A percentile compares a stretch with the other conserved stretches of the same genome.
Evolutionary conservation across 148 eudicot genomes (phyloP).

Genomic region (Amaranthus cruentus): DNA sequence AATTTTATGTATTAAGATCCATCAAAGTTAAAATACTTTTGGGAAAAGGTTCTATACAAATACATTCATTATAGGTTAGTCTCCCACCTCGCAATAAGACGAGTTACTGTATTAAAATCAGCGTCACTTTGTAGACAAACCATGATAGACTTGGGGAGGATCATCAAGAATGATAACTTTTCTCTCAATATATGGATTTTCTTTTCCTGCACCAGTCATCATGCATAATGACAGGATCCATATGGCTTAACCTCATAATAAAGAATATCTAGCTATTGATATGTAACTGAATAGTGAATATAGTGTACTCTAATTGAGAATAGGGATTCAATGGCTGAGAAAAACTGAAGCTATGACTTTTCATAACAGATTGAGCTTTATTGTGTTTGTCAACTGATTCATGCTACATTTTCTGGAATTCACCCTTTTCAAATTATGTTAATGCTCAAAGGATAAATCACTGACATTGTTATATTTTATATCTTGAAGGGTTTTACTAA

Average conservation of each 20-base stretch:
- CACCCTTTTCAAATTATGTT: not conserved
- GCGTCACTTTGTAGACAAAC: not conserved
- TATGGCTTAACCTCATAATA: not conserved
- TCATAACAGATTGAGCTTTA: not conserved
- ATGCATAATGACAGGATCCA: not conserved
- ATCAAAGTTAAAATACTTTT: too few species aligned
- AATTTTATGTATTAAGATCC: too few species aligned
- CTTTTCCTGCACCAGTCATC: not conserved
- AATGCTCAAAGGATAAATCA: not conserved
- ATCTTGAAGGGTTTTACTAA: slow-evolving; percentile 85
- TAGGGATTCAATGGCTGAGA: not conserved
- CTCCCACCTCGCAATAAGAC: too few species aligned
- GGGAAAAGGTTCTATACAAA: too few species aligned
- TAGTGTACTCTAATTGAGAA: too few species aligned
- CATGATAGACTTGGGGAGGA: not conserved
- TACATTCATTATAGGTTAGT: too few species aligned
- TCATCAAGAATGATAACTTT: not conserved
- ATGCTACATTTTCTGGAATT: not conserved
- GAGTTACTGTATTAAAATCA: not conserved
- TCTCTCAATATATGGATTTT: not conserved
- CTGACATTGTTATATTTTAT: slow-evolving; percentile 14
- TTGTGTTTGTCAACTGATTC: not conserved
- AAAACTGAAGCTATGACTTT: not conserved
- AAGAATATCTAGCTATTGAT: not conserved
- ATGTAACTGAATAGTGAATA: not conserved